These are phyloP conservation scores for Lentinula novae-zelandiae DNA, from an alignment of 1,284 basidiomycete genomes.

Conservation along the genomic window DNA sequence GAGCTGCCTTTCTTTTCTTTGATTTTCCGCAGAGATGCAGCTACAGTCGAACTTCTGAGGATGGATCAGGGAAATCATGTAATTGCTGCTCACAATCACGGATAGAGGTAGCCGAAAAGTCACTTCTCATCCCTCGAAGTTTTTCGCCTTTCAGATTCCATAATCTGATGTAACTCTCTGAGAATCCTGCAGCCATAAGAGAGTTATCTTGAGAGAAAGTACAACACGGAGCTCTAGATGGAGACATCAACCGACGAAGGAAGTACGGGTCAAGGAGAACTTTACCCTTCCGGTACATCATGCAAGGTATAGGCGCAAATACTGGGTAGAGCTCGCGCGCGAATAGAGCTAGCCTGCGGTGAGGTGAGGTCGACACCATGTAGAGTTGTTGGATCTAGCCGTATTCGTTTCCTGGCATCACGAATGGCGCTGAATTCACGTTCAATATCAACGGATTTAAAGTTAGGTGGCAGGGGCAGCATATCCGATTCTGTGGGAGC, in stretches of 20 bases:
- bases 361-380: constrained; percentile 50
- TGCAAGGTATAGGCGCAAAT: constrained; percentile 92
- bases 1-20: constrained; percentile 77
- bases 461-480: constrained; percentile 75
- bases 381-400: constrained; percentile 73
- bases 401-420: constrained; percentile 88
- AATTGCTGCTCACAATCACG: constrained; percentile 56
- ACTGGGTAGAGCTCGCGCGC: constrained; percentile 75
- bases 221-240: constrained; percentile 74
- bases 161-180: constrained; percentile 92
- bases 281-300: constrained; percentile 85
- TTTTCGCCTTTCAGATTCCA: constrained; percentile 97
- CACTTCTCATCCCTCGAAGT: constrained; percentile 72
- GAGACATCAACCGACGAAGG: constrained; percentile 10
- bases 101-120: constrained; percentile 66
- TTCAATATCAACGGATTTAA: constrained; percentile 86
- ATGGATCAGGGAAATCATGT: neutral
- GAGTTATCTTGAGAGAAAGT: constrained; percentile 91
- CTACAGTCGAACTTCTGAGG: constrained; percentile 32
- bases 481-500: constrained; percentile 73
- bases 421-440: constrained; percentile 89
- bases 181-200: constrained; percentile 94
- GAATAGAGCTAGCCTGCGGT: constrained; percentile 51
- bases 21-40: constrained; percentile 57
- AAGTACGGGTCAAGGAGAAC: constrained; percentile 21